These are phyloP conservation scores for Rehmannia glutinosa DNA, from an alignment of 257 asterid genomes.

Conservation along the genomic window DNA sequence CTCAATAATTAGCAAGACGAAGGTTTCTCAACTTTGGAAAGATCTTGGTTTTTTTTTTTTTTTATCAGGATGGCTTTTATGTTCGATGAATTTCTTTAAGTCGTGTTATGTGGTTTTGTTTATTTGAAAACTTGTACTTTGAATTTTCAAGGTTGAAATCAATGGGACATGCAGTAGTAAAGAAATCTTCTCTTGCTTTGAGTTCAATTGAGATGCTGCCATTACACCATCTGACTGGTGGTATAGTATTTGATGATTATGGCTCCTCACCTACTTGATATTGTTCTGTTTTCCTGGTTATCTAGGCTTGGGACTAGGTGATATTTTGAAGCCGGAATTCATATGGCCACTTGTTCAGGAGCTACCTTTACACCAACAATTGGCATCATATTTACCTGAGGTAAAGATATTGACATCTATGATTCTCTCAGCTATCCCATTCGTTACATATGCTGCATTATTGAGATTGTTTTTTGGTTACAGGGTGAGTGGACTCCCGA, in stretches of 20 bases:
- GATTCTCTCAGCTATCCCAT: background rate
- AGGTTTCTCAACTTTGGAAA: background rate
- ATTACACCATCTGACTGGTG: background rate
- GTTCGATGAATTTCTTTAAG: background rate
- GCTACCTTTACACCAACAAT: slow-evolving; percentile 60
- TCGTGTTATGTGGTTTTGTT: background rate
- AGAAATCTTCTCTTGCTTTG: background rate
- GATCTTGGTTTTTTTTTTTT: too few relatives aligned
- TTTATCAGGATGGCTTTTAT: background rate
- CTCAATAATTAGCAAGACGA: too few relatives aligned
- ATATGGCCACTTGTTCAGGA: slow-evolving; percentile 62
- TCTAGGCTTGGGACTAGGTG: slow-evolving; percentile 86
- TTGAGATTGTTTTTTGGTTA: slow-evolving; percentile 18
- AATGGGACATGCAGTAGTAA: slow-evolving; percentile 4
- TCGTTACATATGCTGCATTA: slow-evolving; percentile 16
- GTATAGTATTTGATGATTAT: background rate
- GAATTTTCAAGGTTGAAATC: background rate
- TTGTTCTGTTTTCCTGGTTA: slow-evolving; percentile 20
- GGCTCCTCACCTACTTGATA: slow-evolving; percentile 9
- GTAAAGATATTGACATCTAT: slow-evolving; percentile 28
- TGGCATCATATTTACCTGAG: slow-evolving; percentile 80
- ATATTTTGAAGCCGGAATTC: slow-evolving; percentile 87
- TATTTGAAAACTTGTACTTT: background rate
- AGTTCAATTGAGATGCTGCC: background rate
- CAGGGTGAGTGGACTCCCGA: slow-evolving; percentile 85